phyloP scores from a whole-genome alignment of 2,329 filamentous ascomycete species.

The Arthrobotrys conoides region DNA sequence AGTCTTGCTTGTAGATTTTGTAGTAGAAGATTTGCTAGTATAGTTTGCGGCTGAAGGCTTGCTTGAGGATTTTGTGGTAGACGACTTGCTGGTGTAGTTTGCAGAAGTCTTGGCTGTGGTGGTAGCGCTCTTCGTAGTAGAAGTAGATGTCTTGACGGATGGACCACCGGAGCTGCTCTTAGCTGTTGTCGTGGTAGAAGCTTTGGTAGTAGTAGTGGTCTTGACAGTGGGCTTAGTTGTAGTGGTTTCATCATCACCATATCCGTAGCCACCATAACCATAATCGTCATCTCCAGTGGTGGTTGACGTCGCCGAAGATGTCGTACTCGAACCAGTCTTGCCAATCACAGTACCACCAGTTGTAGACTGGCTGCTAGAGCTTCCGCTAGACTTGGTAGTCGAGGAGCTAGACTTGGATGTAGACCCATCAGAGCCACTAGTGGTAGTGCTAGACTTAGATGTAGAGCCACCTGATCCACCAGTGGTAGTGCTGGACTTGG shows the following conservation, averaged over 20 bases:
- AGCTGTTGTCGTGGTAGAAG: neutral
- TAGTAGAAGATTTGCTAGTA: too few relatives aligned
- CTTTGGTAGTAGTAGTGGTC: neutral
- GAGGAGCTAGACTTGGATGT: neutral
- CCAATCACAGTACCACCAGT: neutral
- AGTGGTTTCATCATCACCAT: neutral
- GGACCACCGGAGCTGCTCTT: neutral
- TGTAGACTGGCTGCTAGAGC: conserved; percentile 5
- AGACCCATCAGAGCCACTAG: neutral
- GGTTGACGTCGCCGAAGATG: neutral
- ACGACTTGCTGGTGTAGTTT: neutral
- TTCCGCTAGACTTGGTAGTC: neutral
- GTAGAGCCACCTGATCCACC: neutral
- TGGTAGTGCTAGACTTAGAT: too few relatives aligned
- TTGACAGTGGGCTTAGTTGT: neutral
- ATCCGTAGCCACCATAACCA: conserved; percentile 10
- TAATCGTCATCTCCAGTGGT: neutral
- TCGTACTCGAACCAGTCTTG: neutral
- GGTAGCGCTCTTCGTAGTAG: neutral
- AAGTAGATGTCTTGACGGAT: neutral
- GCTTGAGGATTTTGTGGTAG: too few relatives aligned
- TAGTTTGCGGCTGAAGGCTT: too few relatives aligned
- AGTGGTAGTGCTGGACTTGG: neutral
- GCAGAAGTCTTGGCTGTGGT: neutral
- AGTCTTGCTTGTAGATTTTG: too few relatives aligned